phyloP scores from a whole-genome alignment of 192 early-diverging fungal species.

The Fimicolochytrium jonesii region DNA sequence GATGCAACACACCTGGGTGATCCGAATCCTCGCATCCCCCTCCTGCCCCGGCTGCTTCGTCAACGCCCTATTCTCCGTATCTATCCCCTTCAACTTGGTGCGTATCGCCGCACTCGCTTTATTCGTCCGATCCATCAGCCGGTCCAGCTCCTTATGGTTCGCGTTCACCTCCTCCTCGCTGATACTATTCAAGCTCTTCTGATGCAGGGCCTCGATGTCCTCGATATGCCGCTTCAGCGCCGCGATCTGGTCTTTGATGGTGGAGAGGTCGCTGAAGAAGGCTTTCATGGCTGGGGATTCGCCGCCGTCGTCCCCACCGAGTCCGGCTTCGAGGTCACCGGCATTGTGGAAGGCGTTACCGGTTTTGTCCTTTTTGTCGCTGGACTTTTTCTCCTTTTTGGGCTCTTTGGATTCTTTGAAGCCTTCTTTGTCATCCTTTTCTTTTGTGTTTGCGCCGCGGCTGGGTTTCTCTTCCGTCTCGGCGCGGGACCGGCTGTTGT shows the following conservation, averaged over 20 bases:
- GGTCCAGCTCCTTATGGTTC: slow-evolving; percentile 47
- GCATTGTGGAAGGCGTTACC: slow-evolving; percentile 9
- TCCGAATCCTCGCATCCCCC: slow-evolving; percentile 42
- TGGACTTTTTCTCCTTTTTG: slow-evolving; percentile 12
- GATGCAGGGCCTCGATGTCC: slow-evolving; percentile 41
- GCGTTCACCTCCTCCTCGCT: slow-evolving; percentile 41
- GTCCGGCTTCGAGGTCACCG: slow-evolving; percentile 16
- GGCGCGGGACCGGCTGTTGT: slow-evolving; percentile 1
- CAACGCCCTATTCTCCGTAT: slow-evolving; percentile 45
- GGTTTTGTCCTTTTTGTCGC: slow-evolving; percentile 16
- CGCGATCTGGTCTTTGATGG: slow-evolving; percentile 40
- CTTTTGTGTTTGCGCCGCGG: slow-evolving; percentile 1
- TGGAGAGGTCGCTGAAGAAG: slow-evolving; percentile 48
- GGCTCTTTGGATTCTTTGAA: background rate
- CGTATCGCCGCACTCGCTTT: slow-evolving; percentile 34
- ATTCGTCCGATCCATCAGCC: slow-evolving; percentile 47
- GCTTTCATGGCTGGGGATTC: slow-evolving; percentile 38
- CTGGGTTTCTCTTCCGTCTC: background rate
- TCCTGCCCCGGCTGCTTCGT: slow-evolving; percentile 27
- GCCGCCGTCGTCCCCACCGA: background rate
- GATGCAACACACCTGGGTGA: slow-evolving; percentile 30
- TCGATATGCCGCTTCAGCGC: slow-evolving; percentile 36
- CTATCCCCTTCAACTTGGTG: slow-evolving; percentile 49
- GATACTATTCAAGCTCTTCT: slow-evolving; percentile 48
- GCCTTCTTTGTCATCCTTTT: too few relatives aligned